Conservation (phyloP, 768 basidiomycete species). For the Leccinum longicurvipes region DNA sequence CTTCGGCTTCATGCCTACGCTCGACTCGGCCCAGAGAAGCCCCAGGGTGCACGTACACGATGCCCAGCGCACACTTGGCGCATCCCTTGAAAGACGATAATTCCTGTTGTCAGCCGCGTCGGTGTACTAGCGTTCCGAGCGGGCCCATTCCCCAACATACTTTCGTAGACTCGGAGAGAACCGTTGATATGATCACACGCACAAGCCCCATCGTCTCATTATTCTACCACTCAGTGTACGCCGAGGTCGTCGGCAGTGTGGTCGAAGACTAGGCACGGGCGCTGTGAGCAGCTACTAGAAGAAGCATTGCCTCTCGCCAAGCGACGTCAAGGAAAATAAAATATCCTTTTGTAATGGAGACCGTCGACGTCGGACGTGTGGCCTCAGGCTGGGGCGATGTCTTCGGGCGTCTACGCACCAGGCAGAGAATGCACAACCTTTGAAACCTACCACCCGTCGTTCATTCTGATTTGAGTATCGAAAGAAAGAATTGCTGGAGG, state of each 20-base stretch:
- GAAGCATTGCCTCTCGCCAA: not conserved
- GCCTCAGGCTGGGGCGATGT: not conserved
- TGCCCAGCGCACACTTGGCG: not conserved
- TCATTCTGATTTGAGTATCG: not conserved
- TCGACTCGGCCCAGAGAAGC: not conserved
- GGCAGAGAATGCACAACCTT: constrained; percentile 3
- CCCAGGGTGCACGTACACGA: not conserved
- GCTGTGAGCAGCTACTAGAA: too few species aligned
- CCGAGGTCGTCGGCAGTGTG: not conserved
- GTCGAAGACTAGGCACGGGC: not conserved
- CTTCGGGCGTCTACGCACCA: not conserved
- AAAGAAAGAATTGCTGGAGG: not conserved
- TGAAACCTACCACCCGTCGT: not conserved
- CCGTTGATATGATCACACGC: not conserved
- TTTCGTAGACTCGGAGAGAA: not conserved
- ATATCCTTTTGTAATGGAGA: not conserved
- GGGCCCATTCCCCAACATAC: not conserved
- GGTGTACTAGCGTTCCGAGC: not conserved
- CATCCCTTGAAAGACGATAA: constrained; percentile 1
- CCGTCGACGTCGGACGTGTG: not conserved
- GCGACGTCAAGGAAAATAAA: not conserved
- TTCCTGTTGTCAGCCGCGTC: constrained; percentile 1
- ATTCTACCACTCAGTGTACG: not conserved
- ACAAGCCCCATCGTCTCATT: not conserved
- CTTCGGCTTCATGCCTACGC: constrained; percentile 1